A percentile compares a stretch with the other conserved stretches of the same genome.
phyloP scores from a whole-genome alignment of 441 rosid genomes.

The Theobroma grandiflorum region DNA sequence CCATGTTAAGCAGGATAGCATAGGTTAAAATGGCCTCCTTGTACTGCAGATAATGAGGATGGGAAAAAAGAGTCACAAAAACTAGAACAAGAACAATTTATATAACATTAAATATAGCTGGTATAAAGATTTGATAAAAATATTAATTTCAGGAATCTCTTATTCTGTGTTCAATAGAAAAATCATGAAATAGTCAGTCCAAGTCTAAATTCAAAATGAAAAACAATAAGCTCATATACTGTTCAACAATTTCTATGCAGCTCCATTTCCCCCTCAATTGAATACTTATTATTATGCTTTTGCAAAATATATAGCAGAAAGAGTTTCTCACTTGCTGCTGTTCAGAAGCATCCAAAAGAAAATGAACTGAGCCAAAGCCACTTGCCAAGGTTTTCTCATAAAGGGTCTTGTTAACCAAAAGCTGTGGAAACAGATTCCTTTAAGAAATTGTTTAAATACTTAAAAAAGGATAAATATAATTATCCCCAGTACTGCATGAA shows the following conservation, averaged over 20 bases:
- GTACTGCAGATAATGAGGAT: slow-evolving; percentile 62
- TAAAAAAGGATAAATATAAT: slow-evolving; percentile 10
- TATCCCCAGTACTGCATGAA: not conserved
- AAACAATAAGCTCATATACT: not conserved
- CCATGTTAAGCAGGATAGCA: slow-evolving; percentile 78
- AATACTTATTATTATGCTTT: slow-evolving; percentile 18
- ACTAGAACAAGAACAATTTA: not conserved
- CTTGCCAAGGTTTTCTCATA: slow-evolving; percentile 97
- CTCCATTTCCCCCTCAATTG: not conserved
- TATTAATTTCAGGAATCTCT: not conserved
- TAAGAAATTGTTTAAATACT: slow-evolving; percentile 28
- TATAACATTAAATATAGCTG: not conserved
- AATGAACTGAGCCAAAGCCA: slow-evolving; percentile 96
- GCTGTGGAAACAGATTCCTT: slow-evolving; percentile 51
- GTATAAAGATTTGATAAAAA: slow-evolving; percentile 3
- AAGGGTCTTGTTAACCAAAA: slow-evolving; percentile 90
- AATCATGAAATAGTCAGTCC: not conserved
- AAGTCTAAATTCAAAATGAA: slow-evolving; percentile 5
- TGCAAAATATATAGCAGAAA: slow-evolving; percentile 24
- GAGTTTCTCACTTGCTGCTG: slow-evolving; percentile 82
- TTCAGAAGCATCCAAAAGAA: slow-evolving; percentile 96
- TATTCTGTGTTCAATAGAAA: not conserved
- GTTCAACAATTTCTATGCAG: slow-evolving; percentile 10
- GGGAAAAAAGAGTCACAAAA: slow-evolving; percentile 14
- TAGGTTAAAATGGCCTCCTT: slow-evolving; percentile 93